phyloP scores from a whole-genome alignment of 78 protist genomes.

The Dictyostelium purpureum region DNA sequence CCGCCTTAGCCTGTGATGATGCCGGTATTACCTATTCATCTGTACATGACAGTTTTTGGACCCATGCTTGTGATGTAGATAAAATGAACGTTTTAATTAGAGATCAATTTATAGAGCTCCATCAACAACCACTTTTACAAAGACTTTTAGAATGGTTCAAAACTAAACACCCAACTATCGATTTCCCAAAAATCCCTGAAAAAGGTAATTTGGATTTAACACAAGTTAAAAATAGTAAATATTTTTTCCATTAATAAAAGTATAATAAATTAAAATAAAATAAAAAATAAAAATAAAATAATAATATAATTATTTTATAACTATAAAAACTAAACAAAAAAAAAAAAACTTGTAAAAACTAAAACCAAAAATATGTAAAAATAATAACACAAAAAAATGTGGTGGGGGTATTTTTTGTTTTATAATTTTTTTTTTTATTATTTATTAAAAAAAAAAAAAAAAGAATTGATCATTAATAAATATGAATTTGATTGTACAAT shows the following conservation, averaged over 20 bases:
- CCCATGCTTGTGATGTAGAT: constrained; percentile 89
- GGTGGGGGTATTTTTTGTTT: no score
- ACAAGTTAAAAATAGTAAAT: constrained; percentile 65
- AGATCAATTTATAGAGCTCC: constrained; percentile 87
- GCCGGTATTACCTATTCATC: constrained; percentile 86
- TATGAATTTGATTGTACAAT: no score
- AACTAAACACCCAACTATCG: constrained; percentile 27
- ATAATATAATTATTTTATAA: not conserved
- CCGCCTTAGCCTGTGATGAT: constrained; percentile 76
- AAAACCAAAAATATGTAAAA: not conserved
- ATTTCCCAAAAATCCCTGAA: constrained; percentile 80
- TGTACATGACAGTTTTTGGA: constrained; percentile 98
- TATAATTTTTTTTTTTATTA: not conserved
- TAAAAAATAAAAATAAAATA: no score
- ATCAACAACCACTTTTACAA: constrained; percentile 77
- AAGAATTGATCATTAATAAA: no score
- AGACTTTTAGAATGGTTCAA: constrained; percentile 48
- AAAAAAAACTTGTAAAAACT: not conserved
- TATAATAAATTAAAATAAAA: not conserved
- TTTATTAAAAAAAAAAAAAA: not conserved
- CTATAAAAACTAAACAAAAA: not conserved
- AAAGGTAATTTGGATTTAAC: constrained; percentile 82
- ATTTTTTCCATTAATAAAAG: constrained; percentile 84
- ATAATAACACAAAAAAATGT: not conserved
- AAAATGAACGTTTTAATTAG: constrained; percentile 80